Percentiles rank a stretch among this genome's conserved stretches.
These are phyloP conservation scores for Apiospora pterosperma DNA, from an alignment of 2,329 filamentous ascomycete species.

Conservation along the genomic window DNA sequence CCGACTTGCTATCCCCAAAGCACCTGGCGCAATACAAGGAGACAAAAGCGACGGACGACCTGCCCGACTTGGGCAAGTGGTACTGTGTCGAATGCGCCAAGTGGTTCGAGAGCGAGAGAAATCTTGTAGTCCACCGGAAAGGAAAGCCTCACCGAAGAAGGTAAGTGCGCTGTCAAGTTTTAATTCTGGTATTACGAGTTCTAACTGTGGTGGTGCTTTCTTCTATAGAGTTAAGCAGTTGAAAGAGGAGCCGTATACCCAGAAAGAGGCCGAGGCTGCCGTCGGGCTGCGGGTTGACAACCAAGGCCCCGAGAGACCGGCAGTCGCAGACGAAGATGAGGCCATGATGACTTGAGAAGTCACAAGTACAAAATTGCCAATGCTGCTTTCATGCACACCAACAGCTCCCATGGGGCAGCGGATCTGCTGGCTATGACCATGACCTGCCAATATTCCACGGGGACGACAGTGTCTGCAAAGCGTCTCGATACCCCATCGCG, in stretches of 20 bases:
- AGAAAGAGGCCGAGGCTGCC: conserved; percentile 81
- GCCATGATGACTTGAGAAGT: conserved; percentile 32
- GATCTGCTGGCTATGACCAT: background rate
- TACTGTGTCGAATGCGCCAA: conserved; percentile 95
- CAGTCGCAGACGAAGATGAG: conserved; percentile 32
- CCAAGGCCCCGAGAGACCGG: conserved; percentile 30
- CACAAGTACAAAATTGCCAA: background rate
- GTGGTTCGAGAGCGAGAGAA: conserved; percentile 87
- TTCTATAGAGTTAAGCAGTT: conserved; percentile 70
- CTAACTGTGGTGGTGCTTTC: background rate
- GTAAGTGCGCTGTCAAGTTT: conserved; percentile 37
- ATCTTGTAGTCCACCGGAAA: conserved; percentile 70
- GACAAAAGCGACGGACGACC: conserved; percentile 77
- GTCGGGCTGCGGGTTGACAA: conserved; percentile 71
- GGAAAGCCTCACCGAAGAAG: conserved; percentile 93
- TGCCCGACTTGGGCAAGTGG: conserved; percentile 79
- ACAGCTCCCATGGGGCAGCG: background rate
- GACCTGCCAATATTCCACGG: background rate
- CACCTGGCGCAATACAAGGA: conserved; percentile 78
- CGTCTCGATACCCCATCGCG: background rate
- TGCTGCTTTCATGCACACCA: background rate
- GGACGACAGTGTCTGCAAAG: background rate
- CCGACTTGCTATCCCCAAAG: conserved; percentile 73
- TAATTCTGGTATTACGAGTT: conserved; percentile 17
- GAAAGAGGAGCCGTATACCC: conserved; percentile 79